Percentiles rank a stretch among this genome's conserved stretches.
These are phyloP conservation scores for Oenanthe javanica DNA, from an alignment of 140 eudicot species.

Conservation along the genomic window DNA sequence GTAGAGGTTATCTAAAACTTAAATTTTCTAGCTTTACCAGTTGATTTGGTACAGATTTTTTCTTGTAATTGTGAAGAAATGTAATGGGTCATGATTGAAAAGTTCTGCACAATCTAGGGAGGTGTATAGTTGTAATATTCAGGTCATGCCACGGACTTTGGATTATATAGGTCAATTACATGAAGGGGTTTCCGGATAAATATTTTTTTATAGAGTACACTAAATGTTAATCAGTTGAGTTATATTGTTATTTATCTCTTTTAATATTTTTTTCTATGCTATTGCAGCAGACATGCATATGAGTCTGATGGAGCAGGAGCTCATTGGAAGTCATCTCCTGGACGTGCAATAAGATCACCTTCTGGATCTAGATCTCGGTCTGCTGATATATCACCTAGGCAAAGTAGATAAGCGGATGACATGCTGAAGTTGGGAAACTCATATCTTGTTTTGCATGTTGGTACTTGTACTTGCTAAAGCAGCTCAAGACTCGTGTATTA, in stretches of 20 bases:
- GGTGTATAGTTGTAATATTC: background rate
- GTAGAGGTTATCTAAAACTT: background rate
- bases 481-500: background rate
- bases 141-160: background rate
- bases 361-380: slow-evolving; percentile 63
- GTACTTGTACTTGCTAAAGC: background rate
- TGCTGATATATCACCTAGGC: slow-evolving; percentile 43
- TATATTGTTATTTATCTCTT: background rate
- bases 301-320: slow-evolving; percentile 25
- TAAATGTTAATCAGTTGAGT: background rate
- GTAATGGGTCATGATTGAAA: background rate
- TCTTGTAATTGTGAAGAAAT: background rate
- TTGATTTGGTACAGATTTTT: background rate
- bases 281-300: slow-evolving; percentile 27
- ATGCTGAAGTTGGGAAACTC: background rate
- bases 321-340: slow-evolving; percentile 29
- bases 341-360: slow-evolving; percentile 44
- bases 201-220: no score
- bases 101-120: background rate
- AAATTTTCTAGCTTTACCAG: background rate
- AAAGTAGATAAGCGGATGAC: slow-evolving; percentile 2
- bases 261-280: background rate
- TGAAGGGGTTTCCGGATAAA: background rate
- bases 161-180: background rate
- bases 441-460: background rate